These are phyloP conservation scores for Letharia columbiana DNA, from an alignment of 495 filamentous ascomycete species.

Conservation along the genomic window DNA sequence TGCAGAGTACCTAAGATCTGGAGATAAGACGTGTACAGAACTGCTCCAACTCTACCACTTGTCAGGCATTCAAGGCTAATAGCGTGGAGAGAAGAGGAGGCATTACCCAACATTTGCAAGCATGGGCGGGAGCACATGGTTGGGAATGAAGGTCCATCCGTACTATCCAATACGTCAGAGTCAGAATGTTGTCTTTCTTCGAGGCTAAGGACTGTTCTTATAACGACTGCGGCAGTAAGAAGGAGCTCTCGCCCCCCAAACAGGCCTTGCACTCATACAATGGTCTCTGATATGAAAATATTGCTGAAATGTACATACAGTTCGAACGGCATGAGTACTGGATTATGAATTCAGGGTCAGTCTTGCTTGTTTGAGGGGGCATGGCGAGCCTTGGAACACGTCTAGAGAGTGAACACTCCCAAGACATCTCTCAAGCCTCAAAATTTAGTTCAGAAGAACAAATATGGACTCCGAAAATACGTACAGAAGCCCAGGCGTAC, in stretches of 20 bases:
- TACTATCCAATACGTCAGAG: slow-evolving; percentile 29
- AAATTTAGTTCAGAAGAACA: too few species aligned
- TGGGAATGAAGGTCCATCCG: slow-evolving; percentile 80
- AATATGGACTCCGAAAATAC: not conserved
- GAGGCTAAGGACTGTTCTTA: not conserved
- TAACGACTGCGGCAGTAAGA: not conserved
- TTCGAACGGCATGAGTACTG: too few species aligned
- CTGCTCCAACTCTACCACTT: slow-evolving; percentile 57
- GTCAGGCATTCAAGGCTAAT: slow-evolving; percentile 4
- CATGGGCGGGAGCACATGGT: slow-evolving; percentile 79
- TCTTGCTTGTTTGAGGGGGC: too few species aligned
- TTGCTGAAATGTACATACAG: slow-evolving; percentile 20
- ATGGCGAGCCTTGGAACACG: too few species aligned
- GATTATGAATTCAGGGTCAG: too few species aligned
- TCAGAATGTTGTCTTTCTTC: not conserved
- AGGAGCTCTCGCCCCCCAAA: not conserved
- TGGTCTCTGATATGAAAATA: not conserved
- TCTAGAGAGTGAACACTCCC: too few species aligned
- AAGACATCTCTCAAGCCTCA: too few species aligned
- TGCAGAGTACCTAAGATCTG: slow-evolving; percentile 67
- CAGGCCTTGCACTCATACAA: not conserved
- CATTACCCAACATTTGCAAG: slow-evolving; percentile 65
- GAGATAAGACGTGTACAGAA: slow-evolving; percentile 82
- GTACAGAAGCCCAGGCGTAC: slow-evolving; percentile 59
- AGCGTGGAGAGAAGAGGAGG: not conserved